These are phyloP conservation scores for Epichloe brachyelytri DNA, from an alignment of 2,329 filamentous ascomycete species.

Conservation along the genomic window DNA sequence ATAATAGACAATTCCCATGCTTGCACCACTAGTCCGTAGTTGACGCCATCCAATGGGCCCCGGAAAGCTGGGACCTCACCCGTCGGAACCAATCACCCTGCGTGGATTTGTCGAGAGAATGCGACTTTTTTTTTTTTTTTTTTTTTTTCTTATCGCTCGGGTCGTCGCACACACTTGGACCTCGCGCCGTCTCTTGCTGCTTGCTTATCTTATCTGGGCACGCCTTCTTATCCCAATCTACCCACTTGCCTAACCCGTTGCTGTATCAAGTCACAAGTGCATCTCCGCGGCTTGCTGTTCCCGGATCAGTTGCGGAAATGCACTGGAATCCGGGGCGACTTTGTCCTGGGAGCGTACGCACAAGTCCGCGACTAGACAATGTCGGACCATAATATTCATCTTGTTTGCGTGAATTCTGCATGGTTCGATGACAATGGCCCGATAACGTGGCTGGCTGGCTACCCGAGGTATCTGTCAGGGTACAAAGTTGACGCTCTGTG, in stretches of 20 bases:
- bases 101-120: not conserved
- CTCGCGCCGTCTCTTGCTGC: not conserved
- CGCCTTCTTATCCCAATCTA: not conserved
- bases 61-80: not conserved
- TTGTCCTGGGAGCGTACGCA: too few relatives aligned
- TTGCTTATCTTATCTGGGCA: not conserved
- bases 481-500: not conserved
- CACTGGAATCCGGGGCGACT: too few relatives aligned
- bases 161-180: too few relatives aligned
- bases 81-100: slow-evolving; percentile 9
- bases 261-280: not conserved
- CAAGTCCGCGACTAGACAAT: too few relatives aligned
- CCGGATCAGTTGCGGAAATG: too few relatives aligned
- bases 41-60: slow-evolving; percentile 21
- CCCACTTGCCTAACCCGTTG: too few relatives aligned
- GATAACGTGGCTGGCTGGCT: too few relatives aligned
- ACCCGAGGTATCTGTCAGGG: too few relatives aligned
- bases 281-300: not conserved
- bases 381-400: too few relatives aligned
- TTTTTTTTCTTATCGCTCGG: not conserved
- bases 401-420: too few relatives aligned
- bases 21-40: slow-evolving; percentile 2
- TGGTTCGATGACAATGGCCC: too few relatives aligned
- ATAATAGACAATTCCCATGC: not conserved
- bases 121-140: too few relatives aligned